A percentile compares a stretch with the other conserved stretches of the same genome.
Conservation (phyloP, 2,329 filamentous ascomycete genomes). For the Talaromyces sp. region DNA sequence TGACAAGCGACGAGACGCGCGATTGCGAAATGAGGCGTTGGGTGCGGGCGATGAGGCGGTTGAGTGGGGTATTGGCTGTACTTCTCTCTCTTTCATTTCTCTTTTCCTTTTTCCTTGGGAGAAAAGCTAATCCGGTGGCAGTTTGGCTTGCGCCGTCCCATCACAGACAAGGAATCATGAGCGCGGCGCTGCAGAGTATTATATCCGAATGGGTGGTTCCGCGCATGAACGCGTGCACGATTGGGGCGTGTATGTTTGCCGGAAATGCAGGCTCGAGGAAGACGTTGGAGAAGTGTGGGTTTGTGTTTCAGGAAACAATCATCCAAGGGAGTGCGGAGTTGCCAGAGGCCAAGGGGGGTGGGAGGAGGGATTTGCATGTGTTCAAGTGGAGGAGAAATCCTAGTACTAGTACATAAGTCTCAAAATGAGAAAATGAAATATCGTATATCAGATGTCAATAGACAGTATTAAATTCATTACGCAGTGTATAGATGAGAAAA, state of each 20-base stretch:
- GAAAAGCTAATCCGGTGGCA: conserved; percentile 2
- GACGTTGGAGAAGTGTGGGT: conserved; percentile 25
- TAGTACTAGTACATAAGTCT: background rate
- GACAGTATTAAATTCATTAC: background rate
- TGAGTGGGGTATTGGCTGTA: conserved; percentile 22
- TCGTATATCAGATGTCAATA: background rate
- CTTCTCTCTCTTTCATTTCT: background rate
- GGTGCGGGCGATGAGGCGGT: conserved; percentile 18
- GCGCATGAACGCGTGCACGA: conserved; percentile 20
- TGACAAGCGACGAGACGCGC: conserved; percentile 13
- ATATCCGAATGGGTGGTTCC: conserved; percentile 23
- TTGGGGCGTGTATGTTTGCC: conserved; percentile 18
- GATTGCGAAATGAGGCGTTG: conserved; percentile 15
- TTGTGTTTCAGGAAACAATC: conserved; percentile 14
- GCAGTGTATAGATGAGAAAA: background rate
- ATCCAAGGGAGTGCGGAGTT: conserved; percentile 15
- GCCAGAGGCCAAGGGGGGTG: conserved; percentile 13
- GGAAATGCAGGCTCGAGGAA: conserved; percentile 21
- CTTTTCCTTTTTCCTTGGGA: background rate
- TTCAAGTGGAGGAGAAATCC: conserved; percentile 7
- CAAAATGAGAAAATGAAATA: background rate
- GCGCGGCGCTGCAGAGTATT: conserved; percentile 15
- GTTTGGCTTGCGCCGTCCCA: conserved; percentile 20
- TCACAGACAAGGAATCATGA: conserved; percentile 27
- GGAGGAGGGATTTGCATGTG: conserved; percentile 17